phyloP scores from a whole-genome alignment of 257 asterid species.

The Dorcoceras hygrometricum region DNA sequence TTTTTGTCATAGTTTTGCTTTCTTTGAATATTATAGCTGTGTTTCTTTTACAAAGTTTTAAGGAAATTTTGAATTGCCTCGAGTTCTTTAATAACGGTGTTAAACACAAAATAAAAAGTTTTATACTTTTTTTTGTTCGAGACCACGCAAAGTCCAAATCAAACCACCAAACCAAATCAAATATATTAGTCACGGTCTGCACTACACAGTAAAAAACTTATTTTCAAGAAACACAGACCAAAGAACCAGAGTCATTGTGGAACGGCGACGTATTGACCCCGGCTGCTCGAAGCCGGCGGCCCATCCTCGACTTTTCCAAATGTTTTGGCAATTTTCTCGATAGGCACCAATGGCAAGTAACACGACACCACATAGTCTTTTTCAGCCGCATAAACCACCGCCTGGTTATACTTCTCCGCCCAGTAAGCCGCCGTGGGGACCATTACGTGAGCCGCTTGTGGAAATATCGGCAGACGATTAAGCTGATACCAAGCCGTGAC shows the following conservation, averaged over 20 bases:
- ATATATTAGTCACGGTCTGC: too few relatives aligned
- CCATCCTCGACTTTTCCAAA: conserved; percentile 42
- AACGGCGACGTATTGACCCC: conserved; percentile 26
- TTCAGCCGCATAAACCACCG: conserved; percentile 36
- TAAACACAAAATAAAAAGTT: too few relatives aligned
- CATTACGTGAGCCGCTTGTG: conserved; percentile 59
- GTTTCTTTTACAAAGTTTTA: too few relatives aligned
- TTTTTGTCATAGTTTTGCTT: too few relatives aligned
- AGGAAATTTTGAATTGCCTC: too few relatives aligned
- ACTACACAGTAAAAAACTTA: too few relatives aligned
- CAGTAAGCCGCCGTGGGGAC: conserved; percentile 75
- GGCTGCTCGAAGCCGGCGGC: conserved; percentile 32
- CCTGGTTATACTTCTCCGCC: conserved; percentile 72
- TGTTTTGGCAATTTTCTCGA: conserved; percentile 58
- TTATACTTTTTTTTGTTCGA: too few relatives aligned
- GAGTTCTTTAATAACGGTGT: too few relatives aligned
- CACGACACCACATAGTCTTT: conserved; percentile 46
- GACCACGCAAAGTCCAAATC: too few relatives aligned
- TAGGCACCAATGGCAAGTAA: conserved; percentile 63
- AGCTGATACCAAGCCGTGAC: conserved; percentile 64
- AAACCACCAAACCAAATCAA: too few relatives aligned
- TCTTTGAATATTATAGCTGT: neutral
- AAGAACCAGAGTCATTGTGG: conserved; percentile 19
- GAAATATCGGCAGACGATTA: conserved; percentile 57
- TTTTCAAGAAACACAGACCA: neutral